Base-by-base conservation (phyloP, 2,329 filamentous ascomycete species). In the Ophiosphaerella korrae region DNA sequence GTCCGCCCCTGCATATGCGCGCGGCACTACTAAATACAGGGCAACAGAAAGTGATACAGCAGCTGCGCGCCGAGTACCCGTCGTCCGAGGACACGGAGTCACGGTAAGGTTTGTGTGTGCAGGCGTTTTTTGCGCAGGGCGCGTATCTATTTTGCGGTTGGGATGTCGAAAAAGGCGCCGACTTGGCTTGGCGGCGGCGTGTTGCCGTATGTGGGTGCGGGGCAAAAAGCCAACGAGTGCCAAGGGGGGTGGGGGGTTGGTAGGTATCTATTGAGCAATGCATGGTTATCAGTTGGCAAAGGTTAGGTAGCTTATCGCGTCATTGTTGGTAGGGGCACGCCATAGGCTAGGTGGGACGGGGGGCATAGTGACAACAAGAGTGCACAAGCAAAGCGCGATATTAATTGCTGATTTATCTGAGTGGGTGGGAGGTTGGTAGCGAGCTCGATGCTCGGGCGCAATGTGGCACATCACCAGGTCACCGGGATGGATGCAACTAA, bases 11-110 rank as follows among this genome's bases (percentile, higher is more conserved):
- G 21, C 26, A 14, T 42, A n/a, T 16, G 23, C 54, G 49, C 58
- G 52, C 53, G 53, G 53, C 51, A 48, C 42, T 36, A 9, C 14
- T 29, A 29, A 29, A 5, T 11, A 29, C 26, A 29, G 26, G 5
- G 11, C 48, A 47, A 47, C 49, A 80, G 78, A 78, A 76, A 62
- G 75, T 80, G 24, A 77, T 80, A 55, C 72, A 74, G 39, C 74
- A 78, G 48, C 64, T 80, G 14, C 70, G 77, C 42, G 67, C 68
- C 38, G 74, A 78, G 47, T 77, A 77, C 52, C 70, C 68, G 13
- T 50, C 60, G 26, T 64, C 62, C 12, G 64, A 68, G n/a, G 70
- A 60, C 24, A 66, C 18, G 18, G 18, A 21, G 18, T 21, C 18
- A 21, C 18, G 18, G 18, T 21, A 21, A 4, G 18, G 18, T 21